Evolutionary conservation across 805 yeast genomes (phyloP), one percentile per base, ranked within the genome.

Genomic region (Priceomyces fermenticarens): DNA sequence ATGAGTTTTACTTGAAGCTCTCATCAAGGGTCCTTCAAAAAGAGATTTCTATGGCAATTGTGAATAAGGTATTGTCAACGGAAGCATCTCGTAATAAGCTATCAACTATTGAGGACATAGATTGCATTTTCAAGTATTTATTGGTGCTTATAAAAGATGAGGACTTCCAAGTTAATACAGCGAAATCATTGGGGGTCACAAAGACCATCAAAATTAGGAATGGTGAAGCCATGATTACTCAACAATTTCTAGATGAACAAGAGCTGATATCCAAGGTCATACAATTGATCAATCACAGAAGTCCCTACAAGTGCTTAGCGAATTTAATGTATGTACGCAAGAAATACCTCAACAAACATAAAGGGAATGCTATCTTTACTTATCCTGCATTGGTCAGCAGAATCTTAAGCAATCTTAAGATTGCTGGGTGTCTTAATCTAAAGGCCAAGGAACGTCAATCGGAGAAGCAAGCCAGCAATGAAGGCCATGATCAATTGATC

Each of bases 371-470:
- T 32, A 73, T 73, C 45, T 80, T 73, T 55, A 83, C 93, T 0
- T 86, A 82, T 56, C 95, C 96, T 3, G 77, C 96, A 1, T 63
- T 91, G 32, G 77, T 89, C 20, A 73, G 80, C 39, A 72, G 72
- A 38, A 75, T 82, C 14, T 68, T 88, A 51, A 75, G 72, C 53
- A 62, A 85, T 16, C 73, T 86, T 23, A 75, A 86, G 50, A 67
- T 65, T 7, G 55, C 60, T 9, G 73, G 73, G 2, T 52, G 53
- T 15, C 50, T 58, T 7, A 45, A 44, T 3, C 42, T 53, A 25
- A 20, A 20, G 8, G 25, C 25, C 4, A 20, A 20, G 8, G 25
- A 20, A 20, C 25, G 25, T 20, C 38, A 43, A 26, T 8, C 14
- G 16, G 38, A 57, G 40, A 46, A 49, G 35, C 48, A 53, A 30